phyloP scores from a whole-genome alignment of 176 grass and related monocot genomes.

The Ananas comosus region DNA sequence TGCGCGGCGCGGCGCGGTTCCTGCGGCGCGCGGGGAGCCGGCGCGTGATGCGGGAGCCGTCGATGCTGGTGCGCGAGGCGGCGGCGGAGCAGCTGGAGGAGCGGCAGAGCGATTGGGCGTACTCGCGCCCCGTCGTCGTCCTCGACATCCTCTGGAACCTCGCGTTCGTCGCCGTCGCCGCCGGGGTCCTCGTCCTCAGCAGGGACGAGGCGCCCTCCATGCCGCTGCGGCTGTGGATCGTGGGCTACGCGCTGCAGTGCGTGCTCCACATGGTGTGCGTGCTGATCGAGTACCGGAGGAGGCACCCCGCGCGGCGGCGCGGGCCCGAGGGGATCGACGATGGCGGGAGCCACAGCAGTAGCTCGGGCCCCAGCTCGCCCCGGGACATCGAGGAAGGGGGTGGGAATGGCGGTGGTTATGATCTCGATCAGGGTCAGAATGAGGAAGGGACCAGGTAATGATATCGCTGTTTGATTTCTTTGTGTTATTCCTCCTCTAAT shows the following conservation, averaged over 20 bases:
- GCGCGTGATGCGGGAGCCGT: constrained; percentile 67
- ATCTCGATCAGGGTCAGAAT: constrained; percentile 4
- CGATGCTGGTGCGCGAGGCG: constrained; percentile 58
- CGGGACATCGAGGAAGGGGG: constrained; percentile 11
- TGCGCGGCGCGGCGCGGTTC: constrained; percentile 60
- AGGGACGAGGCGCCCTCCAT: constrained; percentile 27
- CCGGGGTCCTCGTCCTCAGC: constrained; percentile 36
- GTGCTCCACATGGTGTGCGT: constrained; percentile 58
- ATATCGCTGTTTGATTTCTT: neutral
- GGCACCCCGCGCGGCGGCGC: neutral
- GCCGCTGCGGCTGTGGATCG: constrained; percentile 51
- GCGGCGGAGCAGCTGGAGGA: constrained; percentile 62
- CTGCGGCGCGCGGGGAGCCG: constrained; percentile 59
- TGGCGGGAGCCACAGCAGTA: neutral
- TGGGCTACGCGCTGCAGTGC: constrained; percentile 49
- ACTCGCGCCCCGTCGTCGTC: constrained; percentile 79
- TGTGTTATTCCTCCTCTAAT: neutral
- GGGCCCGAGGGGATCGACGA: neutral
- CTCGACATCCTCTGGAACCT: constrained; percentile 80
- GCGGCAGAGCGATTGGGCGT: constrained; percentile 73
- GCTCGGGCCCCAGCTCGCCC: neutral
- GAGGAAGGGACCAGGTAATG: constrained; percentile 20
- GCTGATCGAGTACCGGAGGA: constrained; percentile 39
- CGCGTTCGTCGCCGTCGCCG: constrained; percentile 53
- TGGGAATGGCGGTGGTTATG: constrained; percentile 27